These are phyloP conservation scores for Phytophthora megakarya DNA, from an alignment of 352 stramenopile species.

Conservation along the genomic window DNA sequence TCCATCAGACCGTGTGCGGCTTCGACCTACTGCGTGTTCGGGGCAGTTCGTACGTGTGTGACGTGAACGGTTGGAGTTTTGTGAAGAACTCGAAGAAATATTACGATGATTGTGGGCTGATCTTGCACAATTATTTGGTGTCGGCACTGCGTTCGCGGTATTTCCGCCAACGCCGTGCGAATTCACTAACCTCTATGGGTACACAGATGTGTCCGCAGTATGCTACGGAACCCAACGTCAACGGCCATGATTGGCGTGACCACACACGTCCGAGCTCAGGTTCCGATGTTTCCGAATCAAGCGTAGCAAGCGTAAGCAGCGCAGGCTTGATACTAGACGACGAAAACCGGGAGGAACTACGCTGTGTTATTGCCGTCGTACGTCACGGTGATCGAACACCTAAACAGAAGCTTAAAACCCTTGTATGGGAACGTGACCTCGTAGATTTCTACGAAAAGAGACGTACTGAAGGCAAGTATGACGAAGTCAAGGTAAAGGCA, in stretches of 20 bases:
- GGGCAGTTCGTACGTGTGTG: conserved; percentile 96
- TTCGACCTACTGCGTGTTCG: conserved; percentile 98
- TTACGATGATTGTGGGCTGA: conserved; percentile 97
- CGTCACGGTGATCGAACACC: conserved; percentile 98
- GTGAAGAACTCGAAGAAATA: conserved; percentile 99
- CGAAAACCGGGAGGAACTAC: conserved; percentile 95
- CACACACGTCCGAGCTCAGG: conserved; percentile 61
- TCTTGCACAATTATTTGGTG: conserved; percentile 93
- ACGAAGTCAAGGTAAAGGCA: conserved; percentile 87
- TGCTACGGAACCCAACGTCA: conserved; percentile 57
- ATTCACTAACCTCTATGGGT: conserved; percentile 42
- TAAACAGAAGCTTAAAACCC: conserved; percentile 99
- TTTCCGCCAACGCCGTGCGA: conserved; percentile 74
- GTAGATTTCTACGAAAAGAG: conserved; percentile 83
- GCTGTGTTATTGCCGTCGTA: conserved; percentile 98
- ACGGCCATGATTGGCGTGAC: conserved; percentile 35
- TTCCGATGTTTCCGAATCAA: conserved; percentile 74
- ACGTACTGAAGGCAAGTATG: conserved; percentile 72
- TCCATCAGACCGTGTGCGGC: conserved; percentile 99
- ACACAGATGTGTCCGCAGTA: conserved; percentile 85
- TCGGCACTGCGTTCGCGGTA: conserved; percentile 79
- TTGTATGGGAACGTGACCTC: conserved; percentile 86
- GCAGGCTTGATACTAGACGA: conserved; percentile 48
- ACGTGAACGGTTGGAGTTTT: conserved; percentile 99
- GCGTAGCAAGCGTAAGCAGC: conserved; percentile 63